These are phyloP conservation scores for Lenzites betulinus DNA, from an alignment of 768 basidiomycete genomes.

Conservation along the genomic window DNA sequence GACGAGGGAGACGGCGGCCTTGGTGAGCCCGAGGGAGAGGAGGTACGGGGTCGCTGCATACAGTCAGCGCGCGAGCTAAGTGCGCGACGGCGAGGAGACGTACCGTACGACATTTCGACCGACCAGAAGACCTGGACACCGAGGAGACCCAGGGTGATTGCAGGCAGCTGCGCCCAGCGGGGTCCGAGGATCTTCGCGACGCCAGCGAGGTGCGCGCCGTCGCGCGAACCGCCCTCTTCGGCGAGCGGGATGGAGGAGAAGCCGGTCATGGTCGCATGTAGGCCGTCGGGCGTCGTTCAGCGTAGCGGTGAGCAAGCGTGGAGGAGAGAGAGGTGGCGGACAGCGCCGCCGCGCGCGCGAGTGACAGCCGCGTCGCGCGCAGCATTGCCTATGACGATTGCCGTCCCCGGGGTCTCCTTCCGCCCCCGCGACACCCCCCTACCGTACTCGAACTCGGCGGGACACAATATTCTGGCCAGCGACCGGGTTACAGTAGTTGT, in stretches of 20 bases:
- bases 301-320: not conserved
- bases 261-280: constrained; percentile 47
- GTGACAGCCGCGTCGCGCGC: no score
- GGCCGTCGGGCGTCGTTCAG: not conserved
- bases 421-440: no score
- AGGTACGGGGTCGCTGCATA: constrained; percentile 79
- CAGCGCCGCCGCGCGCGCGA: no score
- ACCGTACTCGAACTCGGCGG: no score
- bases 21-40: constrained; percentile 83
- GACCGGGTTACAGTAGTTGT: no score
- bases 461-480: no score
- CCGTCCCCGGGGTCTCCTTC: no score
- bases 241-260: constrained; percentile 49
- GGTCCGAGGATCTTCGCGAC: constrained; percentile 67
- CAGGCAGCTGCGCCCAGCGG: constrained; percentile 62
- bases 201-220: constrained; percentile 48
- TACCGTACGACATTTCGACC: constrained; percentile 91
- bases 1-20: constrained; percentile 85
- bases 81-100: not conserved
- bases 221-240: constrained; percentile 42
- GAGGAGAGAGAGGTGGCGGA: no score
- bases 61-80: not conserved
- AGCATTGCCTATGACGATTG: no score
- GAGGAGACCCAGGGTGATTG: constrained; percentile 74
- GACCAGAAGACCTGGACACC: constrained; percentile 93